Evolutionary conservation across 306 rosid genomes (phyloP).

Genomic region (Abrus pulchellus): DNA sequence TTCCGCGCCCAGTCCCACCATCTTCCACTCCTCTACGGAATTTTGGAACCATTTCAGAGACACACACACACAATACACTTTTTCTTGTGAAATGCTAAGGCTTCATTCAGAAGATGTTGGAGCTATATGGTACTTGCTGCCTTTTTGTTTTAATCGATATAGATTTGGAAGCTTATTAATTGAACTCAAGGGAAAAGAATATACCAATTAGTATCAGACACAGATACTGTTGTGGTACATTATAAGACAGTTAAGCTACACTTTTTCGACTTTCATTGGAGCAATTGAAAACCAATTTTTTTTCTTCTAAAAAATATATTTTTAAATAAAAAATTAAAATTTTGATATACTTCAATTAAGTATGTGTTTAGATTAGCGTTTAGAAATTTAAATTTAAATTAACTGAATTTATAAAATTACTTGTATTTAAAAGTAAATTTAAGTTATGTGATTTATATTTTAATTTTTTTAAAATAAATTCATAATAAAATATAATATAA

Average conservation of each 20-base stretch:
- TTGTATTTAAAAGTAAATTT: no score
- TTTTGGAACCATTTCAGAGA: conserved; percentile 60
- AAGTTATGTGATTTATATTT: no score
- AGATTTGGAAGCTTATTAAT: background rate
- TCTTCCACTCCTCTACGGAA: conserved; percentile 49
- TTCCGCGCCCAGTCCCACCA: conserved; percentile 56
- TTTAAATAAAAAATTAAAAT: background rate
- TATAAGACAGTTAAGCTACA: background rate
- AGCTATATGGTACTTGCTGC: background rate
- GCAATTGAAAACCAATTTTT: no score
- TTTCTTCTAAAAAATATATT: no score
- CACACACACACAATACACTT: background rate
- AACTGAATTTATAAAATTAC: no score
- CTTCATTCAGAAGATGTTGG: conserved; percentile 7
- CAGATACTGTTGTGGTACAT: conserved; percentile 26
- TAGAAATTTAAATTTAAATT: no score
- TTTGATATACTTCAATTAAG: background rate
- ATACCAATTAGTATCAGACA: conserved; percentile 57
- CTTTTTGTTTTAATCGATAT: conserved; percentile 23
- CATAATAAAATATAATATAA: no score
- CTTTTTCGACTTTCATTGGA: no score
- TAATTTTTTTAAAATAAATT: no score
- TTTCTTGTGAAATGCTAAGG: conserved; percentile 4
- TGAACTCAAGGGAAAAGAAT: conserved; percentile 49
- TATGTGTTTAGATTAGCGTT: no score